Evolutionary conservation across 1,139 yeast genomes (phyloP).

Genomic region (Arxiozyma heterogenica): DNA sequence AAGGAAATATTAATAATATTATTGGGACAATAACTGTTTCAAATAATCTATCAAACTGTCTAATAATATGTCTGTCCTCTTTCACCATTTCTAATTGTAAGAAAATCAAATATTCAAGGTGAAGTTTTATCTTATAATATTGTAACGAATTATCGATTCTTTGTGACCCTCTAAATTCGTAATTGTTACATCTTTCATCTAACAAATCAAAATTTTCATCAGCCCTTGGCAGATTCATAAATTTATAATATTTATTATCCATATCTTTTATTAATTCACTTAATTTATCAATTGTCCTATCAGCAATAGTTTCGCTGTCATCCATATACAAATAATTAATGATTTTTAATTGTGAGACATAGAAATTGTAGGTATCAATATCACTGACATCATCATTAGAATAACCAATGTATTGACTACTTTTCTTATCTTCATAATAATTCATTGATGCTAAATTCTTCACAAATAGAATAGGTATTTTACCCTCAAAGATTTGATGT

Average conservation of each 20-base stretch:
- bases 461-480: constrained; percentile 11
- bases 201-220: background rate
- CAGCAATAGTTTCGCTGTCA: background rate
- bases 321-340: background rate
- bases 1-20: background rate
- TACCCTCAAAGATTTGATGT: constrained; percentile 21
- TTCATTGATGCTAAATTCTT: background rate
- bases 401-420: background rate
- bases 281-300: background rate
- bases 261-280: background rate
- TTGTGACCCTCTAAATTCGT: background rate
- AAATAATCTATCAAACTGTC: background rate
- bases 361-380: background rate
- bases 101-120: constrained; percentile 12
- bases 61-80: constrained; percentile 10
- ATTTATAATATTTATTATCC: background rate
- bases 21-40: constrained; percentile 1
- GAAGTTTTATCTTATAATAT: constrained; percentile 16
- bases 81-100: constrained; percentile 15
- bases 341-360: background rate
- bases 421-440: background rate
- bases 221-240: background rate
- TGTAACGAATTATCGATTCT: background rate
- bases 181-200: background rate
- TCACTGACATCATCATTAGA: background rate